Evolutionary conservation across 768 basidiomycete genomes (phyloP).

Genomic region (Mycena galericulata): DNA sequence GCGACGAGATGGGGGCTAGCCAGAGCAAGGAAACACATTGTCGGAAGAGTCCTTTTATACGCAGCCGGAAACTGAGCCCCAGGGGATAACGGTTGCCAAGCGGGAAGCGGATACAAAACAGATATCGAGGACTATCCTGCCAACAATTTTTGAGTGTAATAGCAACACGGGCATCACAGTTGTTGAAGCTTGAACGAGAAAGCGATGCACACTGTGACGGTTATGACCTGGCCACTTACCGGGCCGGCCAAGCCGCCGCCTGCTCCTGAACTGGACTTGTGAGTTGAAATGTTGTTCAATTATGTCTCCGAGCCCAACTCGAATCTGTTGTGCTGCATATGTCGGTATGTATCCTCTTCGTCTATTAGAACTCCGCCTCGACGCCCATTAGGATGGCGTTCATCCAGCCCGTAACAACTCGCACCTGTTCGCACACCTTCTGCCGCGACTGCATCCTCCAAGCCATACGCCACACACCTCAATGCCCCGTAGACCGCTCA

Average conservation of each 20-base stretch:
- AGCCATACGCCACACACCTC: slow-evolving; percentile 73
- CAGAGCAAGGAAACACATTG: slow-evolving; percentile 31
- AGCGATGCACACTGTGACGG: background rate
- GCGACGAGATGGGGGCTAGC: slow-evolving; percentile 33
- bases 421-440: slow-evolving; percentile 87
- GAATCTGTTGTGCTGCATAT: slow-evolving; percentile 85
- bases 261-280: too few relatives aligned
- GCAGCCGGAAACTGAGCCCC: background rate
- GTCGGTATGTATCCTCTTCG: slow-evolving; percentile 58
- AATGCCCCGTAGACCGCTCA: slow-evolving; percentile 89
- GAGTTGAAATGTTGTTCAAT: slow-evolving; percentile 53
- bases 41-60: slow-evolving; percentile 14
- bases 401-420: slow-evolving; percentile 78
- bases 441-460: slow-evolving; percentile 84
- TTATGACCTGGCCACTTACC: background rate
- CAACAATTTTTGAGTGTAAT: background rate
- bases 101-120: background rate
- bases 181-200: too few relatives aligned
- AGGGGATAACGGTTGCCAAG: background rate
- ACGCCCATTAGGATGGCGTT: slow-evolving; percentile 69
- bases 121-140: background rate
- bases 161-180: background rate
- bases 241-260: too few relatives aligned
- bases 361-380: slow-evolving; percentile 22
- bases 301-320: slow-evolving; percentile 74